Evolutionary conservation across 2,329 filamentous ascomycete species (phyloP), one percentile per base, ranked within the genome.

Genomic region (Sodiomyces alkalinus): DNA sequence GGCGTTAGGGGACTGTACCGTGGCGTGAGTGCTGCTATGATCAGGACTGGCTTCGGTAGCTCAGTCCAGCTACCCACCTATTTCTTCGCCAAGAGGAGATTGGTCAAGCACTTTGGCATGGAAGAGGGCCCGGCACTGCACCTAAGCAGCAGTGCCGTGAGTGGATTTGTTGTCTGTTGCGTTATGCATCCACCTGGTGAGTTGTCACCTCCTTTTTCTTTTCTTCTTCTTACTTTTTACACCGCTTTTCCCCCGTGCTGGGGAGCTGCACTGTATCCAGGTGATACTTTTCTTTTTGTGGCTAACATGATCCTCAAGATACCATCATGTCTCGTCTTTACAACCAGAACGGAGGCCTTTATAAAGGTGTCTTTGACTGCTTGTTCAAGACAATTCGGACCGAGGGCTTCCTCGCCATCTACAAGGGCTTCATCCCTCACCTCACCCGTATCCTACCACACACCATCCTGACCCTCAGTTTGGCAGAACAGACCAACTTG

Each of bases 301-400:
- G 28, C 43, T 36, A 30, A 38, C 31, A 12, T 24, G 8, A n/a
- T n/a, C 10, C 4, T 7, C 12, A 35, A 69, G 90, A 98, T 52
- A 98, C 90, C 5, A 81, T 98, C 56, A 98, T 98, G 90, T 90
- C 83, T 36, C 79, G 90, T 37, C 77, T 98, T 64, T 98, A 98
- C 64, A 98, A 98, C 61, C 90, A 98, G 53, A 92, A 86, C 36
- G 90, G 90, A 29, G 92, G 94, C 49, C 67, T 98, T n/a, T 98
- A 98, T 63, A 76, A 69, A 41, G 80, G 86, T 33, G 82, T 92
- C 4, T 80, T 92, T 38, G 90, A 98, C 56, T 98, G 90, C 51
- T 56, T 96, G 34, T 72, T 69, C 49, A 86, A 93, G 58, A 98
- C 90, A 0, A 66, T 98, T 35, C 78, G 76, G 49, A 93, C 83